Evolutionary conservation across 192 early-diverging fungal genomes (phyloP).

Genomic region (Funneliformis geosporum): DNA sequence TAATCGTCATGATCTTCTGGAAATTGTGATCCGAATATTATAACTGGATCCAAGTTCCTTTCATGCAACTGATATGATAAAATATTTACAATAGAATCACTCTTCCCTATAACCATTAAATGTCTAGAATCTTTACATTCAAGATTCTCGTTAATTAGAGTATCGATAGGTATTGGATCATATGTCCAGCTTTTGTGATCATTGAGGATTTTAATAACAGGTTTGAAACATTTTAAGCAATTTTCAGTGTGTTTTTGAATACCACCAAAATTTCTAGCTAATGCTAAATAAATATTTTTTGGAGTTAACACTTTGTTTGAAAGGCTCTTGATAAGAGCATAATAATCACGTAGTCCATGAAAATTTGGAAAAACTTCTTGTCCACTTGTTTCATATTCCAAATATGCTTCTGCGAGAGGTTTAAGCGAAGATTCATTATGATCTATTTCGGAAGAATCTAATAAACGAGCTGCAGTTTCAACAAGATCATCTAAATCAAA

Average conservation of each 20-base stretch:
- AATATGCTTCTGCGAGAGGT: not conserved
- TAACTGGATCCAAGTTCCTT: slow-evolving; percentile 4
- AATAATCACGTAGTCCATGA: slow-evolving; percentile 26
- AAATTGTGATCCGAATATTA: slow-evolving; percentile 24
- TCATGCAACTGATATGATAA: not conserved
- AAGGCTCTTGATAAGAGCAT: not conserved
- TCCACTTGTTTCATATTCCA: not conserved
- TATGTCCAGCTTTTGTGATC: not conserved
- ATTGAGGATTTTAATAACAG: not conserved
- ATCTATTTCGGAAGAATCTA: not conserved
- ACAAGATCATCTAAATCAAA: slow-evolving; percentile 14
- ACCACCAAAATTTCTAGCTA: slow-evolving; percentile 22
- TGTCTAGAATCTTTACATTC: not conserved
- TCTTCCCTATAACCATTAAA: not conserved
- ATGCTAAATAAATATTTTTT: not conserved
- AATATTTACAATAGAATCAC: not conserved
- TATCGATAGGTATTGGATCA: not conserved
- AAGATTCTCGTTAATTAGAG: slow-evolving; percentile 13
- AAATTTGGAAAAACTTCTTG: slow-evolving; percentile 21
- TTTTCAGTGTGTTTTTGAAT: slow-evolving; percentile 1
- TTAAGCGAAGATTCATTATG: not conserved
- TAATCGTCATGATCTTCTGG: not conserved
- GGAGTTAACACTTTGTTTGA: not conserved
- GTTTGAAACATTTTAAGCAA: slow-evolving; percentile 9
- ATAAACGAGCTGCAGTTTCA: not conserved